A percentile compares a stretch with the other conserved stretches of the same genome.
Evolutionary conservation across 2,329 filamentous ascomycete species (phyloP).

Genomic region (Atkinsonella texensis): DNA sequence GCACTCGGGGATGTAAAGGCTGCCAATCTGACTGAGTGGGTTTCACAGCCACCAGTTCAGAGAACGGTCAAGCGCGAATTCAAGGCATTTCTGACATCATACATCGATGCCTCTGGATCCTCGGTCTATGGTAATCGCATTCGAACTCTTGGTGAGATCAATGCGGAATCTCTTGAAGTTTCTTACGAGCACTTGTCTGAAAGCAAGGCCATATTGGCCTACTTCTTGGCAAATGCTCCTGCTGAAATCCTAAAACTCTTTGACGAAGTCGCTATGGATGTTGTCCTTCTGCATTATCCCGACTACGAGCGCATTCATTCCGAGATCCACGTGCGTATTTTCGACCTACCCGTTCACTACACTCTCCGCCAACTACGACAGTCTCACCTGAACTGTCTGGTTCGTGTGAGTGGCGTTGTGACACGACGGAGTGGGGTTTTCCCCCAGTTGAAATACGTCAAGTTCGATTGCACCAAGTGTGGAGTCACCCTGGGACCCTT

Average conservation of each 20-base stretch:
- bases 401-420: conserved; percentile 89
- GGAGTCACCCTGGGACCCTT: conserved; percentile 86
- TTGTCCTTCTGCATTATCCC: conserved; percentile 88
- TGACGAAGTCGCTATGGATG: conserved; percentile 93
- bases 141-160: conserved; percentile 89
- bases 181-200: conserved; percentile 87
- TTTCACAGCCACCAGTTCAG: conserved; percentile 79
- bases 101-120: conserved; percentile 75
- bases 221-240: conserved; percentile 91
- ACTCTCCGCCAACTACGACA: conserved; percentile 91
- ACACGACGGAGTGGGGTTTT: conserved; percentile 92
- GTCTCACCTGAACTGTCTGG: conserved; percentile 88
- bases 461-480: conserved; percentile 94
- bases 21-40: conserved; percentile 87
- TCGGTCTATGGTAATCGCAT: conserved; percentile 95
- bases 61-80: conserved; percentile 92
- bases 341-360: conserved; percentile 86
- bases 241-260: conserved; percentile 94
- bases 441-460: conserved; percentile 95
- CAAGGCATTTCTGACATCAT: conserved; percentile 93
- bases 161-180: conserved; percentile 90
- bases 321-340: conserved; percentile 95
- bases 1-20: conserved; percentile 89
- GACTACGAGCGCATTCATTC: conserved; percentile 97
- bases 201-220: conserved; percentile 86